Evolutionary conservation across 116 monocot genomes (phyloP).

Genomic region (Papilionanthe hybrid): DNA sequence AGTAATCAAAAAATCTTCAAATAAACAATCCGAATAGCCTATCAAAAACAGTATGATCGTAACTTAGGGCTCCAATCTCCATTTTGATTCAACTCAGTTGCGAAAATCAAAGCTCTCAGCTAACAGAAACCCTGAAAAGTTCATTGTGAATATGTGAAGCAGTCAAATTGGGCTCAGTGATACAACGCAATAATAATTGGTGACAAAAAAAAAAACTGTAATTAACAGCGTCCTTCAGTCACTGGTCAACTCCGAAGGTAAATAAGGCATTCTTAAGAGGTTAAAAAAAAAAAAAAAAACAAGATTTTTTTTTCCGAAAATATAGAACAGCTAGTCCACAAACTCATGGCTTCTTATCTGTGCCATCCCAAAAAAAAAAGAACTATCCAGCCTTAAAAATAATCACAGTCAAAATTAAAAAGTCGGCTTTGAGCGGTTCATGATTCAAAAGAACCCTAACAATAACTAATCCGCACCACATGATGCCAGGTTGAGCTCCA

Average conservation of each 20-base stretch:
- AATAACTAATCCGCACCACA: neutral
- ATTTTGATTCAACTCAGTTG: neutral
- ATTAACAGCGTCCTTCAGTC: neutral
- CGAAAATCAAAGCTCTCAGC: neutral
- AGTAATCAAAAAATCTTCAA: neutral
- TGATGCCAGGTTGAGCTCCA: neutral
- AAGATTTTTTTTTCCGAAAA: too few relatives aligned
- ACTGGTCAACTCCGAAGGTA: neutral
- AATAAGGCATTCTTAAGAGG: neutral
- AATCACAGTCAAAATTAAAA: neutral
- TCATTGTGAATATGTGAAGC: neutral
- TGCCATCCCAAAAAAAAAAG: too few relatives aligned
- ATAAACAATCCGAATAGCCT: neutral
- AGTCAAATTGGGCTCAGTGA: neutral
- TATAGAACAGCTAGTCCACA: too few relatives aligned
- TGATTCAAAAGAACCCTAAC: constrained; percentile 1
- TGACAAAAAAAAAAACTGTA: neutral
- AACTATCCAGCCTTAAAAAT: neutral
- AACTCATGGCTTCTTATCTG: too few relatives aligned
- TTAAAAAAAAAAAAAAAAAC: too few relatives aligned
- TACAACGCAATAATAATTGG: neutral
- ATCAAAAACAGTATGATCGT: neutral
- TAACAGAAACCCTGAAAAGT: neutral
- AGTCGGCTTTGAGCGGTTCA: neutral
- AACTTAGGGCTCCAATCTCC: neutral